phyloP scores from a whole-genome alignment of 306 rosid species.

The Glycyrrhiza uralensis region DNA sequence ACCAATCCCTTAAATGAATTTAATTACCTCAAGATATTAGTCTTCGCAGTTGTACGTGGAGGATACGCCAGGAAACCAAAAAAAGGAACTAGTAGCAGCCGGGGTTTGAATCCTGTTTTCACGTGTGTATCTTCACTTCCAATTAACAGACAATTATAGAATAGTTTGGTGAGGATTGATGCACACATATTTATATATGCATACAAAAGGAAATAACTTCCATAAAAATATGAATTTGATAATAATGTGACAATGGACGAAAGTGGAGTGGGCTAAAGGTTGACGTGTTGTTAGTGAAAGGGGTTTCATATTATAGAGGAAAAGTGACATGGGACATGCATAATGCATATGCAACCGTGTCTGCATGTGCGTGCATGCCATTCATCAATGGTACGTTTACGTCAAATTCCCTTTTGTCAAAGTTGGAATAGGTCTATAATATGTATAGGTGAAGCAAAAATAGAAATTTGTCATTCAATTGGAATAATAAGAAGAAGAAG shows the following conservation, averaged over 20 bases:
- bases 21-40: no score
- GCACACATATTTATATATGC: not conserved
- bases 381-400: slow-evolving; percentile 11
- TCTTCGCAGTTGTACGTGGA: no score
- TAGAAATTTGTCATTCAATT: slow-evolving; percentile 25
- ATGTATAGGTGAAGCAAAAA: slow-evolving; percentile 19
- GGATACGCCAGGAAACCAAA: no score
- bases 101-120: slow-evolving; percentile 11
- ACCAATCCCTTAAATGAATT: no score
- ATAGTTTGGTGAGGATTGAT: not conserved
- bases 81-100: not conserved
- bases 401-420: slow-evolving; percentile 22
- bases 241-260: not conserved
- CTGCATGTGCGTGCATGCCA: slow-evolving; percentile 25
- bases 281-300: not conserved
- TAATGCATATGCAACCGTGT: slow-evolving; percentile 17
- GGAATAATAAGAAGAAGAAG: slow-evolving; percentile 37
- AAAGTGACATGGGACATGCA: slow-evolving; percentile 12
- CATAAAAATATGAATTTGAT: not conserved
- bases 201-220: not conserved
- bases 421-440: slow-evolving; percentile 19
- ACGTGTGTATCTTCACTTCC: slow-evolving; percentile 13
- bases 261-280: no score
- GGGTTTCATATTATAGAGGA: not conserved
- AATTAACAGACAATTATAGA: not conserved